Evolutionary conservation across 2,329 filamentous ascomycete genomes (phyloP).

Genomic region (Scleromitrula shiraiana): DNA sequence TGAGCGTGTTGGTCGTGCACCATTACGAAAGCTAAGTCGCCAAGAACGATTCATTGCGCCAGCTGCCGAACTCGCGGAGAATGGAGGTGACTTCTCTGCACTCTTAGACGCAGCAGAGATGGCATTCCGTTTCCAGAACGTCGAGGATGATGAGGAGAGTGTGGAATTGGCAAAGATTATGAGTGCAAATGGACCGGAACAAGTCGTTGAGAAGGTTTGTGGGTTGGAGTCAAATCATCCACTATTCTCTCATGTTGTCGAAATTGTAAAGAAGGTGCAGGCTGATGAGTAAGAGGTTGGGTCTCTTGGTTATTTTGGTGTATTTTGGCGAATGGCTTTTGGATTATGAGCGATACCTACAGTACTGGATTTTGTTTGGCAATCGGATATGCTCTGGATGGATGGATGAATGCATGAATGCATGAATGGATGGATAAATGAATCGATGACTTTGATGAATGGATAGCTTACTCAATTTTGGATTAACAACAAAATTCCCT

Average conservation of each 20-base stretch:
- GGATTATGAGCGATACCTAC: slow-evolving; percentile 13
- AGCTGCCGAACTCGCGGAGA: slow-evolving; percentile 80
- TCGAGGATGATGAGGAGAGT: slow-evolving; percentile 86
- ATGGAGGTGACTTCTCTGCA: slow-evolving; percentile 61
- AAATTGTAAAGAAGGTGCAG: slow-evolving; percentile 80
- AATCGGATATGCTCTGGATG: background rate
- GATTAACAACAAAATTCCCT: background rate
- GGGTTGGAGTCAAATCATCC: slow-evolving; percentile 71
- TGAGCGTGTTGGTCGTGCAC: slow-evolving; percentile 90
- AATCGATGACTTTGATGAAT: too few relatives aligned
- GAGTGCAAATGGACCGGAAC: slow-evolving; percentile 61
- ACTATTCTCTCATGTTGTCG: slow-evolving; percentile 66
- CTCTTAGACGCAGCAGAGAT: slow-evolving; percentile 82
- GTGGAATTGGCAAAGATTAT: slow-evolving; percentile 79
- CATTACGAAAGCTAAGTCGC: slow-evolving; percentile 84
- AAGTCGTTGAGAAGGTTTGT: slow-evolving; percentile 73
- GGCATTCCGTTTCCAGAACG: slow-evolving; percentile 91
- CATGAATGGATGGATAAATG: background rate
- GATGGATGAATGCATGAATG: too few relatives aligned
- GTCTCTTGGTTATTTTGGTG: background rate
- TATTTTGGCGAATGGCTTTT: slow-evolving; percentile 10
- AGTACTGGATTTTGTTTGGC: background rate
- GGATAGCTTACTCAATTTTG: too few relatives aligned
- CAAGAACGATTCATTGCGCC: slow-evolving; percentile 96
- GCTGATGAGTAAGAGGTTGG: slow-evolving; percentile 30